These are phyloP conservation scores for Cladosporium sp. DNA, from an alignment of 2,329 filamentous ascomycete species.

Conservation along the genomic window DNA sequence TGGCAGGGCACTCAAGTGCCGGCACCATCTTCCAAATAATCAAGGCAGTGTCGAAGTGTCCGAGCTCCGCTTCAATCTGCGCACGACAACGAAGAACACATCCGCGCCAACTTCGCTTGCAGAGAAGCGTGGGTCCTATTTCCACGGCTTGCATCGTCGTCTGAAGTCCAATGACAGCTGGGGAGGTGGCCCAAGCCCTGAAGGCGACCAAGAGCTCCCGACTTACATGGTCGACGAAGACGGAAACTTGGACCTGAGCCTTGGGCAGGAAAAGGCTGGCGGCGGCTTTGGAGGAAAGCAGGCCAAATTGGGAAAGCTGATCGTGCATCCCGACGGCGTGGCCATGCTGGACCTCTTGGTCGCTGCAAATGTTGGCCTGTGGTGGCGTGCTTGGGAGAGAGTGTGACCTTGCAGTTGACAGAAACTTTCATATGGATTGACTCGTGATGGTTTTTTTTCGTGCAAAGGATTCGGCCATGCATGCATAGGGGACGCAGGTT, in stretches of 20 bases:
- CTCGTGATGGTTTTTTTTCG: neutral
- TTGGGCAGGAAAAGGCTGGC: conserved; percentile 81
- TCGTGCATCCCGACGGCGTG: conserved; percentile 82
- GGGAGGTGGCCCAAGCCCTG: conserved; percentile 15
- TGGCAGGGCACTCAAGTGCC: conserved; percentile 55
- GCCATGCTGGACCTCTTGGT: conserved; percentile 96
- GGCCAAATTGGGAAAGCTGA: conserved; percentile 90
- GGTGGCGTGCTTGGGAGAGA: conserved; percentile 83
- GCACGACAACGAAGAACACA: conserved; percentile 48
- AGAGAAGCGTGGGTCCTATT: conserved; percentile 29
- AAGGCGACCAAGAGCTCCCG: conserved; percentile 9
- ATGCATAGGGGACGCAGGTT: neutral
- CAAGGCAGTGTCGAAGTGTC: conserved; percentile 58
- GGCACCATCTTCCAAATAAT: conserved; percentile 34
- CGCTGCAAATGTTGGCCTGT: conserved; percentile 86
- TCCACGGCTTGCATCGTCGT: conserved; percentile 15
- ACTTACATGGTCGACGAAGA: conserved; percentile 35
- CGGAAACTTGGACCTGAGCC: conserved; percentile 65
- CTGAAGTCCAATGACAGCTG: conserved; percentile 16
- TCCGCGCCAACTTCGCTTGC: conserved; percentile 30
- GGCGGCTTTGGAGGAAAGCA: conserved; percentile 82
- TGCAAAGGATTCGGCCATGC: neutral
- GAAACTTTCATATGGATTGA: neutral
- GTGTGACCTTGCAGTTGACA: conserved; percentile 15
- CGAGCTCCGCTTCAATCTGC: conserved; percentile 88